phyloP scores from a whole-genome alignment of 2,329 filamentous ascomycete genomes.

The Cadophora sp. region DNA sequence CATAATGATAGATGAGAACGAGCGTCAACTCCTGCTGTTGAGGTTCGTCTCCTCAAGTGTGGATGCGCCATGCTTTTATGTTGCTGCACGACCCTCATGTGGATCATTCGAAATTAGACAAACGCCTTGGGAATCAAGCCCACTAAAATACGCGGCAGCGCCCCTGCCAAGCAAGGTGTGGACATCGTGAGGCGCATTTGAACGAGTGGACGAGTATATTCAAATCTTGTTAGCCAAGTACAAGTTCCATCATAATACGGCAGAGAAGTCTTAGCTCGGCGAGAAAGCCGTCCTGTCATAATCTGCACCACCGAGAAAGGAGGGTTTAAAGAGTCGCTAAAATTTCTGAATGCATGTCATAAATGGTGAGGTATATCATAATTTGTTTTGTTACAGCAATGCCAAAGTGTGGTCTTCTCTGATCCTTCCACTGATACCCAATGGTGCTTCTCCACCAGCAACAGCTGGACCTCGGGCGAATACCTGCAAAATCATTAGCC shows the following conservation, averaged over 20 bases:
- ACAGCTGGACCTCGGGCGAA: slow-evolving; percentile 77
- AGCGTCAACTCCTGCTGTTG: background rate
- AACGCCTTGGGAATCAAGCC: background rate
- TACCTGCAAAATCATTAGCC: slow-evolving; percentile 57
- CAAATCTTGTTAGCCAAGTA: background rate
- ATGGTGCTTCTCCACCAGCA: slow-evolving; percentile 66
- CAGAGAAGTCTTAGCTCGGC: background rate
- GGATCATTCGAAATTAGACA: background rate
- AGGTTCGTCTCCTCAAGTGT: background rate
- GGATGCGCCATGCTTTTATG: background rate
- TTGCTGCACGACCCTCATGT: background rate
- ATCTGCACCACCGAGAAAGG: background rate
- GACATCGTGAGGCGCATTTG: background rate
- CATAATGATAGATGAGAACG: background rate
- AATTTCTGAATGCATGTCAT: slow-evolving; percentile 1
- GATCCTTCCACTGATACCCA: slow-evolving; percentile 71
- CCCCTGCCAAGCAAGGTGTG: background rate
- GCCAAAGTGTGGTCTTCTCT: slow-evolving; percentile 77
- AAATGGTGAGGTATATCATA: slow-evolving; percentile 1
- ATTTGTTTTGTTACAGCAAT: slow-evolving; percentile 30
- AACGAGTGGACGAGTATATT: background rate
- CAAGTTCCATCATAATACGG: background rate
- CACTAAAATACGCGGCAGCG: background rate
- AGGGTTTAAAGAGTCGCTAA: background rate
- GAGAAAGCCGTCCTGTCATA: background rate